phyloP scores from a whole-genome alignment of 169 alveolate species.

The Babesia gibsoni region DNA sequence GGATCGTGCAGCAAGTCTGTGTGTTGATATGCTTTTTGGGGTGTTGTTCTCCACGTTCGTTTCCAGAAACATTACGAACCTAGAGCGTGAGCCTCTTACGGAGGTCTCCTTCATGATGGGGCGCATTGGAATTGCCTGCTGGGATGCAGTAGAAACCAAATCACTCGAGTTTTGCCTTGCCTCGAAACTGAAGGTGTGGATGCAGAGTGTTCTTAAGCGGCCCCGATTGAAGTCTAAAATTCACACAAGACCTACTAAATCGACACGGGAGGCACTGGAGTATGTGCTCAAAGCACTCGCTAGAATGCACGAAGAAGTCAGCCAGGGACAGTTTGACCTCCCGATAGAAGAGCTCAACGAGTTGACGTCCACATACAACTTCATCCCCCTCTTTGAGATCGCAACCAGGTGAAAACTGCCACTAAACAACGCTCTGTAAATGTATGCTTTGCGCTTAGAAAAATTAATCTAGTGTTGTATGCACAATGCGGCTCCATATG shows the following conservation, averaged over 20 bases:
- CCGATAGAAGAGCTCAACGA: slow-evolving; percentile 38
- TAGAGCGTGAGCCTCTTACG: slow-evolving; percentile 12
- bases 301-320: slow-evolving; percentile 17
- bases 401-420: slow-evolving; percentile 36
- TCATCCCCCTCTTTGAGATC: slow-evolving; percentile 54
- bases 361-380: slow-evolving; percentile 53
- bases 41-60: slow-evolving; percentile 37
- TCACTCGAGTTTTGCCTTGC: slow-evolving; percentile 38
- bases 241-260: slow-evolving; percentile 38
- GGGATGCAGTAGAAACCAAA: slow-evolving; percentile 57
- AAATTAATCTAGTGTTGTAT: not conserved
- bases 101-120: slow-evolving; percentile 54
- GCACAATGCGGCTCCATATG: slow-evolving; percentile 53
- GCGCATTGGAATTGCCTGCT: slow-evolving; percentile 55
- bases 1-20: slow-evolving; percentile 39
- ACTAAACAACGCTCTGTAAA: not conserved
- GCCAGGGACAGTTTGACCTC: slow-evolving; percentile 41
- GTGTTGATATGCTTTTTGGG: slow-evolving; percentile 47
- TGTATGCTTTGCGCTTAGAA: not conserved
- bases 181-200: slow-evolving; percentile 39
- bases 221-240: slow-evolving; percentile 35
- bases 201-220: slow-evolving; percentile 26
- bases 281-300: slow-evolving; percentile 31
- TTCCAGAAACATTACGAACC: slow-evolving; percentile 5
- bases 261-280: slow-evolving; percentile 12